A percentile compares a stretch with the other conserved stretches of the same genome.
These are phyloP conservation scores for Ustilago lituana DNA, from an alignment of 1,284 basidiomycete genomes.

Conservation along the genomic window DNA sequence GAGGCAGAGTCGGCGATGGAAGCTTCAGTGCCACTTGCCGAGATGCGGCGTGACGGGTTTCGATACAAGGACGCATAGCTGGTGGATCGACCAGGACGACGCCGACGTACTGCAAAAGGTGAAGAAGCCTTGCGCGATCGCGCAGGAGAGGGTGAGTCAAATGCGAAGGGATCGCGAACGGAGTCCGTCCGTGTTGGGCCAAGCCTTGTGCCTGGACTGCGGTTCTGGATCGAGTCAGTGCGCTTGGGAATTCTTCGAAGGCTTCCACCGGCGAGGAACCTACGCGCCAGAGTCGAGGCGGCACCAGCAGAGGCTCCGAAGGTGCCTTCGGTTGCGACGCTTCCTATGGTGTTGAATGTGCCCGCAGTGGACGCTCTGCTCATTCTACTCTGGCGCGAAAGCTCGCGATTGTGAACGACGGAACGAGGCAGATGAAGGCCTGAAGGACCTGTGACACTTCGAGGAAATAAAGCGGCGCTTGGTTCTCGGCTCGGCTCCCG, in stretches of 20 bases:
- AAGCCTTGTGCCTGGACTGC: constrained; percentile 4
- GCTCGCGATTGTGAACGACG: constrained; percentile 36
- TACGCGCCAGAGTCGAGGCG: constrained; percentile 21
- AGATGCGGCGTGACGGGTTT: constrained; percentile 9
- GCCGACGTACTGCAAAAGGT: constrained; percentile 31
- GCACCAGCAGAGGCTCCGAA: constrained; percentile 49
- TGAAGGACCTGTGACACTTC: not conserved
- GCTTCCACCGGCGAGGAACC: constrained; percentile 32
- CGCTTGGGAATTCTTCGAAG: constrained; percentile 17
- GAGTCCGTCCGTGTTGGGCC: constrained; percentile 11
- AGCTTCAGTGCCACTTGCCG: constrained; percentile 19
- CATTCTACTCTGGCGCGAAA: constrained; percentile 51
- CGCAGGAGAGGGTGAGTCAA: constrained; percentile 13
- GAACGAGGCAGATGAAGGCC: constrained; percentile 15
- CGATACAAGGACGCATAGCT: constrained; percentile 29
- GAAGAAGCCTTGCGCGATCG: constrained; percentile 21
- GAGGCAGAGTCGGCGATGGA: constrained; percentile 11
- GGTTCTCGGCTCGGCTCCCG: constrained; percentile 7
- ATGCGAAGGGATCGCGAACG: not conserved
- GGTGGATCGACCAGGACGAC: constrained; percentile 14
- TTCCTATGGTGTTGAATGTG: constrained; percentile 55
- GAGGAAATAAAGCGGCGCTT: too few relatives aligned
- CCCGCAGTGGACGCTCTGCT: constrained; percentile 50
- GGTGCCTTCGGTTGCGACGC: constrained; percentile 49
- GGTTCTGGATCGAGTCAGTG: constrained; percentile 8